Evolutionary conservation across 805 yeast genomes (phyloP).

Genomic region (Citeromyces nyonsensis): DNA sequence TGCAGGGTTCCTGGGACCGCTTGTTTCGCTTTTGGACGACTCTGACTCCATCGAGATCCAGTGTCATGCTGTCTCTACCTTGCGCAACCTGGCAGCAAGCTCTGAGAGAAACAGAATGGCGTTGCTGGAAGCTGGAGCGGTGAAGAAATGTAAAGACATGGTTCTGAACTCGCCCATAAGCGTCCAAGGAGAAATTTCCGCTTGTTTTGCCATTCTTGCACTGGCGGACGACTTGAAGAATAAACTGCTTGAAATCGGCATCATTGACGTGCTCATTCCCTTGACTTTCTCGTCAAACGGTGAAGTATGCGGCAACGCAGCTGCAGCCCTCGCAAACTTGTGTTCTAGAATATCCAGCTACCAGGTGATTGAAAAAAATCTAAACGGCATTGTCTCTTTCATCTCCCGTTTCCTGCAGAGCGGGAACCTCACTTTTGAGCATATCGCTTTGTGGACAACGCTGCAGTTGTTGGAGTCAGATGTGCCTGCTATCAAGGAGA

Average conservation of each 20-base stretch:
- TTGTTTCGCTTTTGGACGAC: slow-evolving; percentile 72
- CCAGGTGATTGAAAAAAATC: slow-evolving; percentile 58
- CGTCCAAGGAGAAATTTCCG: slow-evolving; percentile 92
- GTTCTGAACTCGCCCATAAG: slow-evolving; percentile 77
- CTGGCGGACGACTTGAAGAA: slow-evolving; percentile 89
- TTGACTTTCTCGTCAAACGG: slow-evolving; percentile 76
- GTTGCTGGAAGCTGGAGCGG: slow-evolving; percentile 89
- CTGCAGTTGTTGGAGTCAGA: slow-evolving; percentile 84
- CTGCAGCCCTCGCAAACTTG: slow-evolving; percentile 93
- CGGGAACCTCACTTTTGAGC: slow-evolving; percentile 90
- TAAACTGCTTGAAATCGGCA: slow-evolving; percentile 67
- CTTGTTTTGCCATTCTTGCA: slow-evolving; percentile 94
- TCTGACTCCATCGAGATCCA: slow-evolving; percentile 90
- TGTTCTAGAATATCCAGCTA: slow-evolving; percentile 85
- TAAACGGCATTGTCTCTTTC: slow-evolving; percentile 88
- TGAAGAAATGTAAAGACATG: slow-evolving; percentile 78
- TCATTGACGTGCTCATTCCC: slow-evolving; percentile 81
- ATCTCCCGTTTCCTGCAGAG: slow-evolving; percentile 65
- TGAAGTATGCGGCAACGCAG: slow-evolving; percentile 96
- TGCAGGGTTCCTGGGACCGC: slow-evolving; percentile 89
- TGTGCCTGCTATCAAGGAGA: slow-evolving; percentile 38
- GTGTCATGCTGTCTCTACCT: slow-evolving; percentile 94
- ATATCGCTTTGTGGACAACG: slow-evolving; percentile 94
- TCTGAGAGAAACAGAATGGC: slow-evolving; percentile 87
- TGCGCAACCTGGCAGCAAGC: slow-evolving; percentile 91